These are phyloP conservation scores for Talaromyces sp. DNA, from an alignment of 2,329 filamentous ascomycete species.

Conservation along the genomic window DNA sequence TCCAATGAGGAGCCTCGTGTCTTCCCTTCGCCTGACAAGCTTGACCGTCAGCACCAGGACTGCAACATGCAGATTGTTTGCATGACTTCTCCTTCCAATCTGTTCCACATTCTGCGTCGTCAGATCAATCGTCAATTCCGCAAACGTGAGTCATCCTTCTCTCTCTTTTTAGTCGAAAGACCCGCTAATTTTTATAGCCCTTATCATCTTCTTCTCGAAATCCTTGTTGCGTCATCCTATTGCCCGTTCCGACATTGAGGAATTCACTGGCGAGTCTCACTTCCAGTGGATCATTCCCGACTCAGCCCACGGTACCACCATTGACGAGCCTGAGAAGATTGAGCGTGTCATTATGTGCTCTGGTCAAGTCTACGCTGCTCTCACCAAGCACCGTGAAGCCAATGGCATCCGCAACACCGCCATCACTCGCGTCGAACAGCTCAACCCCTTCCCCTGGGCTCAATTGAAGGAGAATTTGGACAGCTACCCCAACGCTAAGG, in stretches of 20 bases:
- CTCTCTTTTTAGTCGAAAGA: background rate
- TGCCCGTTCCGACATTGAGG: conserved; percentile 82
- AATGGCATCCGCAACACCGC: conserved; percentile 86
- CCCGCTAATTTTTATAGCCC: conserved; percentile 52
- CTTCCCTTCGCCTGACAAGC: conserved; percentile 83
- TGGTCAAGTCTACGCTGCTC: conserved; percentile 87
- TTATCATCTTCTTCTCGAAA: conserved; percentile 98
- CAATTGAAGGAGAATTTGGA: conserved; percentile 96
- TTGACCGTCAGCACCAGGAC: conserved; percentile 96
- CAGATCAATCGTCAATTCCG: conserved; percentile 99
- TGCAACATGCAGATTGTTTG: conserved; percentile 99
- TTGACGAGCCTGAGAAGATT: conserved; percentile 79
- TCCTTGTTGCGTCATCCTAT: conserved; percentile 90
- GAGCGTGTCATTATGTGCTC: conserved; percentile 92
- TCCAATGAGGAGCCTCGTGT: conserved; percentile 95
- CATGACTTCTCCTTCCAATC: conserved; percentile 92
- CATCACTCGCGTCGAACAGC: conserved; percentile 92
- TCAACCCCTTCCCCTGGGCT: conserved; percentile 98
- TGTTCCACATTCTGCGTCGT: conserved; percentile 93
- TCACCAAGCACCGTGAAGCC: conserved; percentile 85
- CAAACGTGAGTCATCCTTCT: conserved; percentile 69
- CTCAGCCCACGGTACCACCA: conserved; percentile 71
- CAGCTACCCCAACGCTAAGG: conserved; percentile 94
- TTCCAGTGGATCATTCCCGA: conserved; percentile 98
- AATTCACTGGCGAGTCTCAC: conserved; percentile 85